Evolutionary conservation across 176 grass and related monocot species (phyloP).

Genomic region (Poa annua): DNA sequence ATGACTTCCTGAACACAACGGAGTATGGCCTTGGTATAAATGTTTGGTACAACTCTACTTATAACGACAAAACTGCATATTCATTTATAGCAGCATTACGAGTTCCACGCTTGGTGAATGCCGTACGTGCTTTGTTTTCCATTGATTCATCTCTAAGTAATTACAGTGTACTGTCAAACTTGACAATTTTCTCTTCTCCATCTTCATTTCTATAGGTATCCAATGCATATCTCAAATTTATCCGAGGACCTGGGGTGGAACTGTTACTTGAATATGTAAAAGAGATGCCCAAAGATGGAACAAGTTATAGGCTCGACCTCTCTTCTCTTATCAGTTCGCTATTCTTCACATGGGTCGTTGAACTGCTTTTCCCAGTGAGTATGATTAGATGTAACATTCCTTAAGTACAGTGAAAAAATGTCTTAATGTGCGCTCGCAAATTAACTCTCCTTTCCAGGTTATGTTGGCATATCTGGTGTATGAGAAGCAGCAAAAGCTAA

Average conservation of each 20-base stretch:
- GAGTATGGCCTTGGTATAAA: constrained; percentile 59
- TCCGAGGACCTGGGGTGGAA: constrained; percentile 51
- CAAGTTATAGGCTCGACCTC: constrained; percentile 54
- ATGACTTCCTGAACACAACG: constrained; percentile 76
- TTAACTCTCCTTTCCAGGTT: constrained; percentile 45
- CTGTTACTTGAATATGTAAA: constrained; percentile 77
- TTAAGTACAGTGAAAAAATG: constrained; percentile 3
- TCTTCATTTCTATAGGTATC: constrained; percentile 57
- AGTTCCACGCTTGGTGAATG: constrained; percentile 83
- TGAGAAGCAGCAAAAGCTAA: constrained; percentile 75
- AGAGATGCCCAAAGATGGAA: constrained; percentile 88
- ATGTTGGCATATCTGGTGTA: constrained; percentile 68
- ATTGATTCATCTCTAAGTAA: constrained; percentile 28
- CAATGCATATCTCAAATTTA: constrained; percentile 70
- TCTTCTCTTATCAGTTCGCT: constrained; percentile 79
- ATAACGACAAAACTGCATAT: constrained; percentile 65
- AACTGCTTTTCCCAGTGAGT: constrained; percentile 93
- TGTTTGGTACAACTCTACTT: constrained; percentile 95
- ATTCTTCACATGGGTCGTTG: constrained; percentile 91
- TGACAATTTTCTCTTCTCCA: constrained; percentile 11
- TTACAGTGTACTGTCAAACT: constrained; percentile 13
- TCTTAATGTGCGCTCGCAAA: constrained; percentile 17
- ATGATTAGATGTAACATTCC: constrained; percentile 43
- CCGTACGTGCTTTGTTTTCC: constrained; percentile 51
- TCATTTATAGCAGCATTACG: constrained; percentile 50